phyloP scores from a whole-genome alignment of 1,284 basidiomycete genomes.

The Pulveroboletus sp. region DNA sequence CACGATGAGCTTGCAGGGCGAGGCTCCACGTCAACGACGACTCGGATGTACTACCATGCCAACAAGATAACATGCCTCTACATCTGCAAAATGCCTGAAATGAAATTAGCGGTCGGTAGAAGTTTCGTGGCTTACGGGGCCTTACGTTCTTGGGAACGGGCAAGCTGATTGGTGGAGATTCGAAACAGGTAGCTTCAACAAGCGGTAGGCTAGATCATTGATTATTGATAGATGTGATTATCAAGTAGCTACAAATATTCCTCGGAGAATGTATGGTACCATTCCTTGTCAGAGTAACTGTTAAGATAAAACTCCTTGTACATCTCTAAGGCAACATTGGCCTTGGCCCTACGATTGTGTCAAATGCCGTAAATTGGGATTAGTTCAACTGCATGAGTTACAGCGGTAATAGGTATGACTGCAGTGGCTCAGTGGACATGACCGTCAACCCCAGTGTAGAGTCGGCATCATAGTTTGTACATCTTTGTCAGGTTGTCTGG shows the following conservation, averaged over 20 bases:
- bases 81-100: constrained; percentile 1
- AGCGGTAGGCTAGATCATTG: too few relatives aligned
- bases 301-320: constrained; percentile 5
- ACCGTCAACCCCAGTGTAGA: not conserved
- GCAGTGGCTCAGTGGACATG: not conserved
- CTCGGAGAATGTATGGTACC: not conserved
- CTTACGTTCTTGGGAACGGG: not conserved
- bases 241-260: not conserved
- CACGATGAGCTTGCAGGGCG: too few relatives aligned
- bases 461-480: not conserved
- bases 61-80: too few relatives aligned
- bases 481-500: not conserved
- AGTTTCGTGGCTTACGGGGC: not conserved
- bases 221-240: too few relatives aligned
- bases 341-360: not conserved
- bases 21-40: too few relatives aligned
- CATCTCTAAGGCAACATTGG: constrained; percentile 1
- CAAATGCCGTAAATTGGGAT: not conserved
- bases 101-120: not conserved
- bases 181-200: too few relatives aligned
- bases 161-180: constrained; percentile 10
- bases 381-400: not conserved
- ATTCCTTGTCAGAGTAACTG: not conserved
- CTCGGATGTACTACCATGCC: too few relatives aligned
- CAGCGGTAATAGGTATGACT: not conserved